A percentile compares a stretch with the other conserved stretches of the same genome.
phyloP scores from a whole-genome alignment of 1,139 yeast genomes.

The Protomyces gravidus region DNA sequence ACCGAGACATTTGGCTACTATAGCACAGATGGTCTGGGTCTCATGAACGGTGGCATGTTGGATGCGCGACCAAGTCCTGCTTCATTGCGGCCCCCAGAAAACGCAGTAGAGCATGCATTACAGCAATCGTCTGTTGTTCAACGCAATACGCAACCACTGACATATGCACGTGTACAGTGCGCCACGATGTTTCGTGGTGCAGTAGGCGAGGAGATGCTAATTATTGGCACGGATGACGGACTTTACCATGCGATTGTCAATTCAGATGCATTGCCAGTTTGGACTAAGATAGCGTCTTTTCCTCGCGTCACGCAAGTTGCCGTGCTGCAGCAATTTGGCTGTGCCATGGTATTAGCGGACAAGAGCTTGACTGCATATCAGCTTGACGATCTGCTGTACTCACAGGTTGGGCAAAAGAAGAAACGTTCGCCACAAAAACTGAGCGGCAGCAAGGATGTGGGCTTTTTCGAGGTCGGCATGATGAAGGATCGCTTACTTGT shows the following conservation, averaged over 20 bases:
- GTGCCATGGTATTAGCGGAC: slow-evolving; percentile 58
- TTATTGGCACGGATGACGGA: slow-evolving; percentile 23
- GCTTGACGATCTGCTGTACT: slow-evolving; percentile 45
- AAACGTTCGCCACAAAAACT: slow-evolving; percentile 9
- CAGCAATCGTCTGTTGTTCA: slow-evolving; percentile 34
- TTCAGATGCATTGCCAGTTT: neutral
- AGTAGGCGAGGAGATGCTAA: neutral
- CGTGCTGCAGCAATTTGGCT: slow-evolving; percentile 55
- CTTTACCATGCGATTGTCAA: slow-evolving; percentile 4
- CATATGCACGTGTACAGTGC: slow-evolving; percentile 27
- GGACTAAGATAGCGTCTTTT: slow-evolving; percentile 1
- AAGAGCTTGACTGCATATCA: slow-evolving; percentile 59
- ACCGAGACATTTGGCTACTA: slow-evolving; percentile 8
- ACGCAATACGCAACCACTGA: slow-evolving; percentile 34
- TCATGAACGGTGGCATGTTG: slow-evolving; percentile 43
- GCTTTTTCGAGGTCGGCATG: slow-evolving; percentile 58
- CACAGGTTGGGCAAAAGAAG: neutral
- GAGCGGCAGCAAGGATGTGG: slow-evolving; percentile 40
- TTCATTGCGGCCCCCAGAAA: slow-evolving; percentile 43
- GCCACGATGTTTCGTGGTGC: slow-evolving; percentile 6
- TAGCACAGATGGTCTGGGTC: slow-evolving; percentile 7
- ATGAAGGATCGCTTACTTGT: slow-evolving; percentile 59
- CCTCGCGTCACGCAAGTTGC: slow-evolving; percentile 55
- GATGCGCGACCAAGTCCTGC: neutral
- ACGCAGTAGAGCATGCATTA: slow-evolving; percentile 56